Conservation (phyloP, 257 asterid species). For the Lantana camara region DNA sequence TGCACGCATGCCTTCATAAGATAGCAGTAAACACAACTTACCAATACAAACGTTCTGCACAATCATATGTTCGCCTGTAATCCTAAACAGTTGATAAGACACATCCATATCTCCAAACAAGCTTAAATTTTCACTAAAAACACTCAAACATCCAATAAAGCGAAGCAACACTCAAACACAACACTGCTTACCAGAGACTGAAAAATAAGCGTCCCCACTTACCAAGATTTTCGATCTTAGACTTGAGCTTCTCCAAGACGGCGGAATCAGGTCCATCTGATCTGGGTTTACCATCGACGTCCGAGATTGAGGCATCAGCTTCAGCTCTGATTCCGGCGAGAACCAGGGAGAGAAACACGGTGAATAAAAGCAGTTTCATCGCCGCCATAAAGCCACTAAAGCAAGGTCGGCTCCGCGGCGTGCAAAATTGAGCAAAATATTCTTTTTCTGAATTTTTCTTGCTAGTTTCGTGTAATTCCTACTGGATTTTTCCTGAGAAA, state of each 20-base stretch:
- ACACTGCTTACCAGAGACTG: background rate
- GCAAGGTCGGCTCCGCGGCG: slow-evolving; percentile 30
- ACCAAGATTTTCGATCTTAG: slow-evolving; percentile 71
- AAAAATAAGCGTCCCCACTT: slow-evolving; percentile 20
- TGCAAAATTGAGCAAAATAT: slow-evolving; percentile 14
- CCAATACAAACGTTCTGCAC: background rate
- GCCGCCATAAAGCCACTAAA: slow-evolving; percentile 40
- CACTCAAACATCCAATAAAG: background rate
- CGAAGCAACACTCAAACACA: background rate
- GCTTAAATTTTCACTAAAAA: background rate
- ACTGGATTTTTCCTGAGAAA: background rate
- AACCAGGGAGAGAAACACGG: slow-evolving; percentile 24
- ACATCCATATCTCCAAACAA: background rate
- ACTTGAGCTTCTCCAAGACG: slow-evolving; percentile 43
- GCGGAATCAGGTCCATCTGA: slow-evolving; percentile 43
- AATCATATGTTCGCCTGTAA: background rate
- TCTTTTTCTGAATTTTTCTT: background rate
- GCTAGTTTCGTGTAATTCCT: background rate
- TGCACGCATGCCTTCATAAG: background rate
- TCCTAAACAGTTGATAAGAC: background rate
- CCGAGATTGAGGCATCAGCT: slow-evolving; percentile 33
- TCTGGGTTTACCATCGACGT: slow-evolving; percentile 32
- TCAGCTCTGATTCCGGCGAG: slow-evolving; percentile 39
- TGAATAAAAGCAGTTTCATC: slow-evolving; percentile 33
- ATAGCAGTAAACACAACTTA: background rate